These are phyloP conservation scores for Trichoderma sp. DNA, from an alignment of 2,329 filamentous ascomycete genomes.

Conservation along the genomic window DNA sequence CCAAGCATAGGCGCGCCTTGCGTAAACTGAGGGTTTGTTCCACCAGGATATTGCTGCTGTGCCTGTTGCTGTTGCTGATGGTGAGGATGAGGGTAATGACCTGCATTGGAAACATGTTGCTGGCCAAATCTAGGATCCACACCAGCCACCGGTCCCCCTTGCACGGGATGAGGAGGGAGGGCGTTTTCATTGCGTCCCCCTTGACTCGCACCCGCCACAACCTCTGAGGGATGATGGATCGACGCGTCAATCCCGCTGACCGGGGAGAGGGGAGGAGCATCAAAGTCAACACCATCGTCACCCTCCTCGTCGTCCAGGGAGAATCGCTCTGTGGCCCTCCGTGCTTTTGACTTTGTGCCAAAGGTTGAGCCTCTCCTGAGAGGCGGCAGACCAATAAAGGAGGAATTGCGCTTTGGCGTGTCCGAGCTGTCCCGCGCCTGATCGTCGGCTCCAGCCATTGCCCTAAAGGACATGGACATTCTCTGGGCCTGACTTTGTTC, in stretches of 20 bases:
- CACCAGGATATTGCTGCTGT: not conserved
- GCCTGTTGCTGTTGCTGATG: not conserved
- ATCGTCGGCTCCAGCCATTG: not conserved
- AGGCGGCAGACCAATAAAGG: conserved; percentile 56
- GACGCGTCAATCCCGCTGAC: not conserved
- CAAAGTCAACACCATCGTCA: conserved; percentile 25
- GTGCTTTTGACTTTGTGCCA: conserved; percentile 38
- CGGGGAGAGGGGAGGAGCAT: not conserved
- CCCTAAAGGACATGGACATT: not conserved
- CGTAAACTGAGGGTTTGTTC: not conserved
- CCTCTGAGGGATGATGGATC: not conserved
- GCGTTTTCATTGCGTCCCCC: not conserved
- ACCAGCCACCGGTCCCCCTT: not conserved
- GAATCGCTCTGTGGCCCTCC: conserved; percentile 34
- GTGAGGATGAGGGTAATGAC: not conserved
- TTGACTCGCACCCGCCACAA: not conserved
- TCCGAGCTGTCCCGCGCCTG: conserved; percentile 23
- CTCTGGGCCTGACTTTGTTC: conserved; percentile 5
- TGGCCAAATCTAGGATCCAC: not conserved
- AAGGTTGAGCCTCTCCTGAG: conserved; percentile 58
- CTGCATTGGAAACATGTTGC: not conserved
- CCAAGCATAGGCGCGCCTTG: conserved; percentile 21
- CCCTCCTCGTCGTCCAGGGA: conserved; percentile 37
- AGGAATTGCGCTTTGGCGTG: conserved; percentile 43
- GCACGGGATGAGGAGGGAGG: not conserved